A percentile compares a stretch with the other conserved stretches of the same genome.
Evolutionary conservation across 2,329 filamentous ascomycete species (phyloP).

Genomic region (Davidsoniella australis): DNA sequence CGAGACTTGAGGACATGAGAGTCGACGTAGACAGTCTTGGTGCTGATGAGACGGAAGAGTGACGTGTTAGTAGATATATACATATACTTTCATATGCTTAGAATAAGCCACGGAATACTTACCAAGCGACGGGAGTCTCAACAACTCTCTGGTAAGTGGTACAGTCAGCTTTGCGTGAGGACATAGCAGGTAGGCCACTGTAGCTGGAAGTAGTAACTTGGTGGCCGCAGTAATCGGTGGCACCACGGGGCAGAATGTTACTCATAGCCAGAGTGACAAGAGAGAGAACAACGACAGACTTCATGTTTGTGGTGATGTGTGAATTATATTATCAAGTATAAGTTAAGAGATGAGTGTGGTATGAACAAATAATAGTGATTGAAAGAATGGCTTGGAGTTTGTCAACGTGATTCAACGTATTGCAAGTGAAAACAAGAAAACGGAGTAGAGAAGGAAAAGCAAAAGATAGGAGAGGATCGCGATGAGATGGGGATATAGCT

Average conservation of each 20-base stretch:
- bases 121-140: slow-evolving; percentile 25
- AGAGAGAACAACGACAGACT: slow-evolving; percentile 23
- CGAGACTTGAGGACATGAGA: slow-evolving; percentile 21
- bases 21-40: slow-evolving; percentile 23
- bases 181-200: slow-evolving; percentile 20
- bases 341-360: neutral
- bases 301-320: slow-evolving; percentile 20
- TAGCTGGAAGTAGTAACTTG: slow-evolving; percentile 26
- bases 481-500: too few species aligned
- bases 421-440: too few species aligned
- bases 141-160: slow-evolving; percentile 24
- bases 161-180: slow-evolving; percentile 24
- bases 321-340: neutral
- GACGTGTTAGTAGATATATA: neutral
- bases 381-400: too few species aligned
- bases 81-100: too few species aligned
- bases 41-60: slow-evolving; percentile 13
- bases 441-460: too few species aligned
- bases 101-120: slow-evolving; percentile 14
- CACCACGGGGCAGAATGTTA: slow-evolving; percentile 20
- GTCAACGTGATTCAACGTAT: too few species aligned
- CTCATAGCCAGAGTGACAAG: slow-evolving; percentile 22
- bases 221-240: slow-evolving; percentile 29
- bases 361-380: neutral
- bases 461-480: too few species aligned